These are phyloP conservation scores for Plantago lanceolata DNA, from an alignment of 305 asterid genomes.

Conservation along the genomic window DNA sequence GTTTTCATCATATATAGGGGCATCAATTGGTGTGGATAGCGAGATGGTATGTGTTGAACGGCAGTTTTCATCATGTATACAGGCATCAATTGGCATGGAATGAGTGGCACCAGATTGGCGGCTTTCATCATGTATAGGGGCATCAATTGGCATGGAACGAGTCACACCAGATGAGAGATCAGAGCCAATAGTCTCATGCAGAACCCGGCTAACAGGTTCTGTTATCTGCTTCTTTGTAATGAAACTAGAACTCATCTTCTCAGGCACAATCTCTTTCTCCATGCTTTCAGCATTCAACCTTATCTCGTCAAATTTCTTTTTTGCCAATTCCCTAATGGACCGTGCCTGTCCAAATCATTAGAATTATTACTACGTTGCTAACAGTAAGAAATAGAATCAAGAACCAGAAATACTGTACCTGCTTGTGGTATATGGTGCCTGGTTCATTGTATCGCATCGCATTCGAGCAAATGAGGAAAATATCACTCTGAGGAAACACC, in stretches of 20 bases:
- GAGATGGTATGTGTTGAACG: conserved; percentile 66
- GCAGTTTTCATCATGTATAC: conserved; percentile 52
- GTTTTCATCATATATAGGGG: conserved; percentile 18
- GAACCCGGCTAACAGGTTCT: conserved; percentile 41
- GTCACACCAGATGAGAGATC: conserved; percentile 92
- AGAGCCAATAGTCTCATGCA: conserved; percentile 70
- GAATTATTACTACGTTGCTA: conserved; percentile 14
- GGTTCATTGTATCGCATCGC: conserved; percentile 96
- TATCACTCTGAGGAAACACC: conserved; percentile 59
- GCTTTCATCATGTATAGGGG: conserved; percentile 50
- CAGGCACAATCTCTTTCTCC: conserved; percentile 61
- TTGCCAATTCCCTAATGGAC: conserved; percentile 80
- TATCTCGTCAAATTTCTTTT: conserved; percentile 62
- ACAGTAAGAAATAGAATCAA: conserved; percentile 2
- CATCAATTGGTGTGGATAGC: conserved; percentile 37
- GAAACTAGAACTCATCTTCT: conserved; percentile 44
- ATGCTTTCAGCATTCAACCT: conserved; percentile 39
- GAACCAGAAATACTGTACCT: conserved; percentile 41
- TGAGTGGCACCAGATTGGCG: conserved; percentile 62
- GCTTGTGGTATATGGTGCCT: conserved; percentile 80
- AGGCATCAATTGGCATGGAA: conserved; percentile 55
- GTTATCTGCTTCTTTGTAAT: conserved; percentile 51
- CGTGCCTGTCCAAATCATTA: conserved; percentile 59
- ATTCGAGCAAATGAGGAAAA: conserved; percentile 78
- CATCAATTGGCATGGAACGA: conserved; percentile 58